A percentile compares a stretch with the other conserved stretches of the same genome.
Conservation (phyloP, 768 basidiomycete genomes). For the Cyclocybe cylindracea region DNA sequence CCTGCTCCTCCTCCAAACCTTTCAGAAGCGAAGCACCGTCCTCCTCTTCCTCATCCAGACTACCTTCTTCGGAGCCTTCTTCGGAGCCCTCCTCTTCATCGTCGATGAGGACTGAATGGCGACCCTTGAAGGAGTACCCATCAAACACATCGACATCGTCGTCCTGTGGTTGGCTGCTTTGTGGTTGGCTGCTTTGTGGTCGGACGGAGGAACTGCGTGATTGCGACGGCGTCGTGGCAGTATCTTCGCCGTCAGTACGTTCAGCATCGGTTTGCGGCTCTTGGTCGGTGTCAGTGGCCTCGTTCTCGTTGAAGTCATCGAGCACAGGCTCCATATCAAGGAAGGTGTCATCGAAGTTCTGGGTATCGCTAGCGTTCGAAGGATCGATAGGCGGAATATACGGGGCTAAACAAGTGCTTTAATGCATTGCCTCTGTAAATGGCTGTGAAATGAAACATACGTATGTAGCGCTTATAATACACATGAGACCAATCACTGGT, state of each 20-base stretch:
- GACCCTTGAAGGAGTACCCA: slow-evolving; percentile 91
- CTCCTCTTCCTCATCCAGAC: slow-evolving; percentile 37
- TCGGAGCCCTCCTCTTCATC: slow-evolving; percentile 64
- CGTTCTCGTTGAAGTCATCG: slow-evolving; percentile 69
- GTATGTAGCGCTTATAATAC: slow-evolving; percentile 92
- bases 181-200: slow-evolving; percentile 36
- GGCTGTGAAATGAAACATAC: slow-evolving; percentile 42
- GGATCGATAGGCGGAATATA: slow-evolving; percentile 93
- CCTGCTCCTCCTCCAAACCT: slow-evolving; percentile 15
- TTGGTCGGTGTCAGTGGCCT: slow-evolving; percentile 67
- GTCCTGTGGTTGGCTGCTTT: slow-evolving; percentile 29
- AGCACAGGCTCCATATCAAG: slow-evolving; percentile 93
- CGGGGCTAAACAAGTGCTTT: slow-evolving; percentile 58
- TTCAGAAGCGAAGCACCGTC: slow-evolving; percentile 22
- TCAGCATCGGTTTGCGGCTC: slow-evolving; percentile 73
- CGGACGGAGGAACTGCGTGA: slow-evolving; percentile 76
- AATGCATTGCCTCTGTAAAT: slow-evolving; percentile 1
- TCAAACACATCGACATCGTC: slow-evolving; percentile 81
- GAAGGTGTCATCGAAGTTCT: slow-evolving; percentile 98
- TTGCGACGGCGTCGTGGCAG: slow-evolving; percentile 77
- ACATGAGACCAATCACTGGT: slow-evolving; percentile 91
- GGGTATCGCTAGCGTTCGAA: slow-evolving; percentile 90
- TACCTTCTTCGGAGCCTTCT: slow-evolving; percentile 45
- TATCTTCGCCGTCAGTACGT: slow-evolving; percentile 73
- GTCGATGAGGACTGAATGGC: slow-evolving; percentile 77